These are phyloP conservation scores for Paraphaeosphaeria minitans DNA, from an alignment of 2,329 filamentous ascomycete species.

Conservation along the genomic window DNA sequence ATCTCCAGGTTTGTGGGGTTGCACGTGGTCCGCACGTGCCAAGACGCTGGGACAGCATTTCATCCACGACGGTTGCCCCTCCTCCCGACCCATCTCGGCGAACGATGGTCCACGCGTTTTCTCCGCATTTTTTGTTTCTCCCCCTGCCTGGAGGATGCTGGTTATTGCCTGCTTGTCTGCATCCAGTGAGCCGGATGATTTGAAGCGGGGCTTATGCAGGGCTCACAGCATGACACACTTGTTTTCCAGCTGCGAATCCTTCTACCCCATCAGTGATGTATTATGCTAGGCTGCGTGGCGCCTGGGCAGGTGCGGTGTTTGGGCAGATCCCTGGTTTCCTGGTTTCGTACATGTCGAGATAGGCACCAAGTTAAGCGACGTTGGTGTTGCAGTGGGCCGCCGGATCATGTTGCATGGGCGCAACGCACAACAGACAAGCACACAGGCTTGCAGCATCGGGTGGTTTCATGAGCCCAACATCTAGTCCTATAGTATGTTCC, in stretches of 20 bases:
- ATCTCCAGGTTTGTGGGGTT: slow-evolving; percentile 30
- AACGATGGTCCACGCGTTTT: neutral
- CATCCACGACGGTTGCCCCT: slow-evolving; percentile 4
- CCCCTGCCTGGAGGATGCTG: neutral
- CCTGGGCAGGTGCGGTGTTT: slow-evolving; percentile 1
- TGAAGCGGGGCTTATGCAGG: neutral
- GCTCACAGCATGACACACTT: neutral
- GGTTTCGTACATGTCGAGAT: slow-evolving; percentile 10
- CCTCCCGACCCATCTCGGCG: neutral
- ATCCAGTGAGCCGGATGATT: too few relatives aligned
- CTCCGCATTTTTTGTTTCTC: neutral
- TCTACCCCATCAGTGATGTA: neutral
- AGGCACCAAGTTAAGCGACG: slow-evolving; percentile 14
- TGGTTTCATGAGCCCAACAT: too few relatives aligned
- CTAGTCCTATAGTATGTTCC: too few relatives aligned
- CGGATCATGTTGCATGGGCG: neutral
- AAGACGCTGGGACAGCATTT: slow-evolving; percentile 6
- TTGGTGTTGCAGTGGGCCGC: slow-evolving; percentile 18
- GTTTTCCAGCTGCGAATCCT: too few relatives aligned
- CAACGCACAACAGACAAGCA: too few relatives aligned
- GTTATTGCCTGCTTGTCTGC: neutral
- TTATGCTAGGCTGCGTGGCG: neutral
- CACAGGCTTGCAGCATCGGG: neutral
- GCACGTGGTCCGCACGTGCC: slow-evolving; percentile 21
- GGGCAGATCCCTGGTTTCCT: slow-evolving; percentile 4